These are phyloP conservation scores for Aspergillus haitiensis DNA, from an alignment of 495 filamentous ascomycete genomes.

Conservation along the genomic window DNA sequence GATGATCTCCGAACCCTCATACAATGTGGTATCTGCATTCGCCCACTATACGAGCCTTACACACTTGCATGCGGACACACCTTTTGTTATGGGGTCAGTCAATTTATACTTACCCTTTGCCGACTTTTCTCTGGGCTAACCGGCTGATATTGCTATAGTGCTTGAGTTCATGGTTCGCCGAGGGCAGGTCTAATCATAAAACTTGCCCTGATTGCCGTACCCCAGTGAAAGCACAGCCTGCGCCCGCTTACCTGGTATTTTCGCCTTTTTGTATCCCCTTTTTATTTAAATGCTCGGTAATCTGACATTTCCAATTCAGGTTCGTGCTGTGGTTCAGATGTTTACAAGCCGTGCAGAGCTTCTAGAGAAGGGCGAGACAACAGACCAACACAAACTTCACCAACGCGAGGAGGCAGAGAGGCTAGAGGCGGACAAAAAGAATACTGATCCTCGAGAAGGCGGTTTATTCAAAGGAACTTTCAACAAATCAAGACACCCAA, in stretches of 20 bases:
- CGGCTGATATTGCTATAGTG: constrained; percentile 44
- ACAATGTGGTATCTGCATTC: constrained; percentile 69
- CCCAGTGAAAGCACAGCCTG: constrained; percentile 57
- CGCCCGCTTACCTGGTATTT: constrained; percentile 67
- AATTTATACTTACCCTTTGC: background rate
- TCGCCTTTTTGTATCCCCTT: background rate
- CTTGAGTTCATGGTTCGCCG: constrained; percentile 64
- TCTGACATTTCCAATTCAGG: constrained; percentile 37
- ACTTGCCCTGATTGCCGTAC: constrained; percentile 73
- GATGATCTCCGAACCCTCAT: constrained; percentile 51
- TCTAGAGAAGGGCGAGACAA: constrained; percentile 61
- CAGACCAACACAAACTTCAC: constrained; percentile 57
- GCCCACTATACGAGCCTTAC: constrained; percentile 71
- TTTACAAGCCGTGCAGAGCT: constrained; percentile 65
- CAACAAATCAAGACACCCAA: constrained; percentile 30
- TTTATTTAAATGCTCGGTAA: constrained; percentile 15
- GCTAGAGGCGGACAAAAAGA: constrained; percentile 57
- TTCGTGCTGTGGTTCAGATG: constrained; percentile 65
- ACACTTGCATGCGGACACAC: constrained; percentile 72
- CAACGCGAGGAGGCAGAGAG: constrained; percentile 62
- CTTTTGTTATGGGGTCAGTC: constrained; percentile 67
- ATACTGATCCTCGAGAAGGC: constrained; percentile 47
- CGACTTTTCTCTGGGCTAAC: constrained; percentile 2
- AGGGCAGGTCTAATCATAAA: constrained; percentile 55
- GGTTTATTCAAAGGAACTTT: constrained; percentile 70